A percentile compares a stretch with the other conserved stretches of the same genome.
Evolutionary conservation across 352 stramenopile species (phyloP).

Genomic region (Pythium aristosporum): DNA sequence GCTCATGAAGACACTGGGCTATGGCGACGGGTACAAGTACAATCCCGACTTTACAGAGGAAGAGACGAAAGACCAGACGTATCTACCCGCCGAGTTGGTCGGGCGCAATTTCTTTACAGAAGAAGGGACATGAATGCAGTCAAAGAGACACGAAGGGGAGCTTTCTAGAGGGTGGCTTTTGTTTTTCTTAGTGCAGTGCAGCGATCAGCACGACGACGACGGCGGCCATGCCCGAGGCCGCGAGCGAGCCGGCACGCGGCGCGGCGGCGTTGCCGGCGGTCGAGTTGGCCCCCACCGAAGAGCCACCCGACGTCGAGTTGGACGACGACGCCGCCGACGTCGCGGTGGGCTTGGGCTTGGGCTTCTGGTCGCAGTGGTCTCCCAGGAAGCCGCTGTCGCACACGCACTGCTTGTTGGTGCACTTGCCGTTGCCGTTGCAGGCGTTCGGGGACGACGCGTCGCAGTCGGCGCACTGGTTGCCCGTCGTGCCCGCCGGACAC

Average conservation of each 20-base stretch:
- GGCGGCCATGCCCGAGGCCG: not conserved
- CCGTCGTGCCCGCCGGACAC: conserved; percentile 60
- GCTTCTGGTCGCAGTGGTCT: conserved; percentile 68
- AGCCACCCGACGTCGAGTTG: conserved; percentile 1
- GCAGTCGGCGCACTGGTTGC: conserved; percentile 71
- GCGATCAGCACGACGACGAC: conserved; percentile 1
- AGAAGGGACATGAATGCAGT: conserved; percentile 17
- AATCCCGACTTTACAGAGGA: conserved; percentile 71
- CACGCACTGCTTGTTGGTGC: conserved; percentile 46
- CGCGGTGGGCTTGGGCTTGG: conserved; percentile 31
- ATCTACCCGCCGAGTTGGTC: conserved; percentile 68
- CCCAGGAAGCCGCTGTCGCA: conserved; percentile 63
- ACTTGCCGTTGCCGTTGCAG: conserved; percentile 65
- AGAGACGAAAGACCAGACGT: conserved; percentile 80
- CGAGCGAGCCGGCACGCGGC: not conserved
- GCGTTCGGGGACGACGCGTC: conserved; percentile 52
- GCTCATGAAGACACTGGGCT: conserved; percentile 78
- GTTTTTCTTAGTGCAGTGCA: conserved; percentile 1
- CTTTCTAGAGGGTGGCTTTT: not conserved
- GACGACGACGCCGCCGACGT: not conserved
- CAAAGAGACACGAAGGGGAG: not conserved
- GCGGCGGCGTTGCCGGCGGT: conserved; percentile 1
- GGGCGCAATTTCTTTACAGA: conserved; percentile 55
- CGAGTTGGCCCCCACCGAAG: not conserved
- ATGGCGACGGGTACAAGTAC: conserved; percentile 82